Evolutionary conservation across 345 rosid genomes (phyloP), one percentile per base, ranked within the genome.

Genomic region (Gossypium raimondii): DNA sequence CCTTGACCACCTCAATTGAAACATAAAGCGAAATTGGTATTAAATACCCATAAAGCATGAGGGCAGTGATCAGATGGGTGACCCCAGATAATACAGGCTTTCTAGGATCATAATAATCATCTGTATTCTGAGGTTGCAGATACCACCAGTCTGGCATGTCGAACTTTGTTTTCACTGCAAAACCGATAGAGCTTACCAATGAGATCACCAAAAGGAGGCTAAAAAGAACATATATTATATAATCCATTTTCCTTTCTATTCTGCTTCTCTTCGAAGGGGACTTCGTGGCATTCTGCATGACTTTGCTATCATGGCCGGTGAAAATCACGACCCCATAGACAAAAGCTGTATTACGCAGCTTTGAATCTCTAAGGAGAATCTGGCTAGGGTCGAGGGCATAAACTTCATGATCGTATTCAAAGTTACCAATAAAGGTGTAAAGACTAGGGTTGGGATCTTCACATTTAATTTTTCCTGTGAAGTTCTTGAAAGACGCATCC

Each of bases 21-120:
- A 96, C 98, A 62, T 96, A 96, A 9, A 96, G 91, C 4, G 99
- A 96, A 79, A 96, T 96, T 41, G 99, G 99, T 50, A 96, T 90
- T 79, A 96, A 82, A 78, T 96, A 96, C n/a, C 99, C 99, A 25
- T 96, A 96, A 74, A 93, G 97, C 81, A 96, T 86, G 72, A 96
- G 88, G 70, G 99, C 99, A 56, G 98, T 96, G 79, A 96, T 79
- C 63, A 93, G 81, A 83, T 96, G 99, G 58, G 88, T 87, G 41
- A 92, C 83, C 2, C 94, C 99, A 0, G 99, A 90, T 56, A 83
- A 53, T 47, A 76, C 59, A 48, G 98, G 93, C 50, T 75, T 84
- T 3, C 16, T 6, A 8, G 98, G 97, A 77, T 95, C 82, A 65
- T 89, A 89, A 77, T 87, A 76, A 11, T 83, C 70, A 56, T 83